These are phyloP conservation scores for Thymus mandschuricus DNA, from an alignment of 257 asterid species.

Conservation along the genomic window DNA sequence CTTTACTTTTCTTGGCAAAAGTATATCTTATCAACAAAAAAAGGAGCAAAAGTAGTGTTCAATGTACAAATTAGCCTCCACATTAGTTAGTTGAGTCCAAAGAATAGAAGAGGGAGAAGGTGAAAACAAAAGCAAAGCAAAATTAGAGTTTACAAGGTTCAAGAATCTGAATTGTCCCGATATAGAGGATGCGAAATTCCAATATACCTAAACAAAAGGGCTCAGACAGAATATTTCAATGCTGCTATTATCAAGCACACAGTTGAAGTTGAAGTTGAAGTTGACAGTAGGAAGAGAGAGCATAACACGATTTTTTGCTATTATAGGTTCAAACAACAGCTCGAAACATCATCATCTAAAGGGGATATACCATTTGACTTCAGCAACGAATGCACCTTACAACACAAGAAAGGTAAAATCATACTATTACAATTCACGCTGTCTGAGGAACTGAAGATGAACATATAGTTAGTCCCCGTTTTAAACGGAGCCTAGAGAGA, in stretches of 20 bases:
- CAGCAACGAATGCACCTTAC: constrained; percentile 17
- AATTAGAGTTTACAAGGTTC: too few relatives aligned
- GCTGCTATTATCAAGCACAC: background rate
- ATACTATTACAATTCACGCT: constrained; percentile 31
- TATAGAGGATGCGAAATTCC: too few relatives aligned
- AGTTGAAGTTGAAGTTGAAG: background rate
- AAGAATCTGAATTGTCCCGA: too few relatives aligned
- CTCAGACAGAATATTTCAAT: background rate
- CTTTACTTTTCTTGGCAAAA: too few relatives aligned
- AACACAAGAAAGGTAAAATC: constrained; percentile 19
- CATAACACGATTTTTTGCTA: constrained; percentile 17
- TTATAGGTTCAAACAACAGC: constrained; percentile 22
- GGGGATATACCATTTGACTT: background rate
- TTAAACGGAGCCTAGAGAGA: constrained; percentile 18
- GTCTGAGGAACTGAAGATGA: constrained; percentile 31
- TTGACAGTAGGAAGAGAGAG: constrained; percentile 1
- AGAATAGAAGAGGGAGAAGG: too few relatives aligned
- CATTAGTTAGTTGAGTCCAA: too few relatives aligned
- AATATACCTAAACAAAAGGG: too few relatives aligned
- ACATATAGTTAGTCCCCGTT: constrained; percentile 20
- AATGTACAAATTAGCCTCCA: too few relatives aligned
- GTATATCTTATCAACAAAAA: too few relatives aligned
- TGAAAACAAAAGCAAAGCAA: too few relatives aligned
- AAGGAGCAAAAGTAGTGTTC: too few relatives aligned
- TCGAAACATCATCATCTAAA: constrained; percentile 24